These are phyloP conservation scores for Agrocybe chaxingu DNA, from an alignment of 768 basidiomycete genomes.

Conservation along the genomic window DNA sequence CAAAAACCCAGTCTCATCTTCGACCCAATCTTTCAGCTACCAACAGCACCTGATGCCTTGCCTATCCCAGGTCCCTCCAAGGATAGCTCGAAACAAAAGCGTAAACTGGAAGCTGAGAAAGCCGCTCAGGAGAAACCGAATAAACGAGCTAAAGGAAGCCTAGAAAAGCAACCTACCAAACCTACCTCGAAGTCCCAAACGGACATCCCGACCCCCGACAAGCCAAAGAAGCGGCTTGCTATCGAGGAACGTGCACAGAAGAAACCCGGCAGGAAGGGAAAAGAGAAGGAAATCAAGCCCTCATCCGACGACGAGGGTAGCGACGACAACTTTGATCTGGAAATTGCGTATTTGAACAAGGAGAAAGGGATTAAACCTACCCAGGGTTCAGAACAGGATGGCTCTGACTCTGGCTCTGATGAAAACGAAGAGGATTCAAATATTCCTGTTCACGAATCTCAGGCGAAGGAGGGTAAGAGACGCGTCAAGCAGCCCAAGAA, in stretches of 20 bases:
- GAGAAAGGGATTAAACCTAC: background rate
- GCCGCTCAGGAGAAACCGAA: conserved; percentile 5
- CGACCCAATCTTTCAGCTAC: conserved; percentile 10
- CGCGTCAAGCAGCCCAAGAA: conserved; percentile 24
- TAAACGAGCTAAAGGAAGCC: conserved; percentile 25
- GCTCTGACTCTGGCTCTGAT: conserved; percentile 10
- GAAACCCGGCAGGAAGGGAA: conserved; percentile 15
- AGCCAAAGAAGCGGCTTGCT: conserved; percentile 9
- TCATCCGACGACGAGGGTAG: conserved; percentile 23
- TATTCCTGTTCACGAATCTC: conserved; percentile 62
- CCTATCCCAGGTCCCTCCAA: conserved; percentile 23
- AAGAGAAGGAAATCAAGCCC: conserved; percentile 18
- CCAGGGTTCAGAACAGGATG: conserved; percentile 4
- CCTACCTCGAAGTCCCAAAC: conserved; percentile 3
- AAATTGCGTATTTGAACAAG: conserved; percentile 26
- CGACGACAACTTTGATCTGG: conserved; percentile 31
- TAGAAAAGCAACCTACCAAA: conserved; percentile 5
- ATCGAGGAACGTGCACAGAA: conserved; percentile 9
- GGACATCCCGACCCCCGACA: conserved; percentile 1
- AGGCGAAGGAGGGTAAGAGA: conserved; percentile 33
- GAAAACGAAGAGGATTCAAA: conserved; percentile 20
- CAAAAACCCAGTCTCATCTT: background rate
- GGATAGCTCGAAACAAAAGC: conserved; percentile 22
- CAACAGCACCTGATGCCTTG: conserved; percentile 1
- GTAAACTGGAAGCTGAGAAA: conserved; percentile 25